Conservation (phyloP, 2,329 filamentous ascomycete species). For the Pyrenophora graminea region DNA sequence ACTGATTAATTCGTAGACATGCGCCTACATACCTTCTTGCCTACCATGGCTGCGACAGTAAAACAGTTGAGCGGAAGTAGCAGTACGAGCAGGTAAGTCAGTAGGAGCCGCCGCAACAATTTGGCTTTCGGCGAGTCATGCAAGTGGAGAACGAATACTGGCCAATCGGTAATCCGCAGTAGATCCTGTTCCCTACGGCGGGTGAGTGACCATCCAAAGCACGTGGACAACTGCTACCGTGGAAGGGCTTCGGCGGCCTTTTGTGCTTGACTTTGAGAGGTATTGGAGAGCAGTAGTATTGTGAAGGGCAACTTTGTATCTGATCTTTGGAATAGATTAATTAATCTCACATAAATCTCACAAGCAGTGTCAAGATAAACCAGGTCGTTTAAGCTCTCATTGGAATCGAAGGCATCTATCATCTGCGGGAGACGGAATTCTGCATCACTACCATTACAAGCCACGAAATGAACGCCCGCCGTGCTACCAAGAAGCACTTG, state of each 20-base stretch:
- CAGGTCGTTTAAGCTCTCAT: background rate
- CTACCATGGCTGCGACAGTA: conserved; percentile 34
- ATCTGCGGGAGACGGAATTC: background rate
- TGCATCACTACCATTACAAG: conserved; percentile 4
- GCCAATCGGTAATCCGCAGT: conserved; percentile 38
- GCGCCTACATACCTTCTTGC: conserved; percentile 30
- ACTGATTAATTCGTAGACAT: background rate
- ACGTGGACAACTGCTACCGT: background rate
- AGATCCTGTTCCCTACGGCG: conserved; percentile 1
- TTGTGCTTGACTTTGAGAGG: too few species aligned
- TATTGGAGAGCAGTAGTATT: too few species aligned
- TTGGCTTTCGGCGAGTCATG: conserved; percentile 36
- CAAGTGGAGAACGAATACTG: conserved; percentile 13
- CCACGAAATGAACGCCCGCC: conserved; percentile 11
- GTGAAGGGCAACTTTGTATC: too few species aligned
- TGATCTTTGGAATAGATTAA: too few species aligned
- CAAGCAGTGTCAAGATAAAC: too few species aligned
- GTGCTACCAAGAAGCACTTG: conserved; percentile 14
- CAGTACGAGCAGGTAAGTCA: conserved; percentile 15
- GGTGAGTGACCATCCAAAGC: conserved; percentile 25
- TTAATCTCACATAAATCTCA: too few species aligned
- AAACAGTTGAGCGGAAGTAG: conserved; percentile 14
- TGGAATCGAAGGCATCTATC: too few species aligned
- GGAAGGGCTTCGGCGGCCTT: too few species aligned
- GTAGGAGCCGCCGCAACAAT: conserved; percentile 29